Percentiles rank a stretch among this genome's conserved stretches.
Conservation (phyloP, 768 basidiomycete species). For the Mycena polygramma region DNA sequence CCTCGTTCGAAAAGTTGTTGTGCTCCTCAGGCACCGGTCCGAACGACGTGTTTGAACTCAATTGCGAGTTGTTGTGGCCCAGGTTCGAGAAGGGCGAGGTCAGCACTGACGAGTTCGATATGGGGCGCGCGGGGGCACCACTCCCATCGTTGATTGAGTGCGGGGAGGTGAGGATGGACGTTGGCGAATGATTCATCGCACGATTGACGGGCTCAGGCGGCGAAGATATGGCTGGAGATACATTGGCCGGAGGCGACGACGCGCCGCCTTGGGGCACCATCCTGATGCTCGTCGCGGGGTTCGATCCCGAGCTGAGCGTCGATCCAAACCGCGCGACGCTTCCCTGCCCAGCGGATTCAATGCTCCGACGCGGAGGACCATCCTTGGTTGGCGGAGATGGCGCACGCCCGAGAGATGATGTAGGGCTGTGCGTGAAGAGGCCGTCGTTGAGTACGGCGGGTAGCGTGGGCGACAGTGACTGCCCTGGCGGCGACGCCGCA, state of each 20-base stretch:
- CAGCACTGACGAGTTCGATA: slow-evolving; percentile 41
- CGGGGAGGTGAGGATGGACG: slow-evolving; percentile 51
- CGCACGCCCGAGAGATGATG: slow-evolving; percentile 32
- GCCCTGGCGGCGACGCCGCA: slow-evolving; percentile 22
- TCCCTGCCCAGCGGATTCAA: slow-evolving; percentile 49
- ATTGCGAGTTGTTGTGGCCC: slow-evolving; percentile 37
- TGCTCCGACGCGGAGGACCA: slow-evolving; percentile 39
- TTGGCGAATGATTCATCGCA: slow-evolving; percentile 34
- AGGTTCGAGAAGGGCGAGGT: slow-evolving; percentile 55
- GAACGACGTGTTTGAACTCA: slow-evolving; percentile 33
- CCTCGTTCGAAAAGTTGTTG: slow-evolving; percentile 64
- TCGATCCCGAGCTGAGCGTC: slow-evolving; percentile 46
- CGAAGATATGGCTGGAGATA: slow-evolving; percentile 4
- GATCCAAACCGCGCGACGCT: slow-evolving; percentile 55
- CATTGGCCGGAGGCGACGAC: neutral
- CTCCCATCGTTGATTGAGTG: slow-evolving; percentile 41
- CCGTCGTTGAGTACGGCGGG: slow-evolving; percentile 26
- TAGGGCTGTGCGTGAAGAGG: slow-evolving; percentile 34
- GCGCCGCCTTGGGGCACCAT: slow-evolving; percentile 26
- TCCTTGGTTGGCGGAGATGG: slow-evolving; percentile 32
- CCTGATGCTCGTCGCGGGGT: slow-evolving; percentile 26
- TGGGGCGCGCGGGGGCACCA: slow-evolving; percentile 11
- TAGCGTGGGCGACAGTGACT: slow-evolving; percentile 22
- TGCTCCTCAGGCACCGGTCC: slow-evolving; percentile 38
- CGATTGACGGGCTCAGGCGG: slow-evolving; percentile 31